phyloP scores from a whole-genome alignment of 2,329 filamentous ascomycete genomes.

The Fusarium gaditjirri region DNA sequence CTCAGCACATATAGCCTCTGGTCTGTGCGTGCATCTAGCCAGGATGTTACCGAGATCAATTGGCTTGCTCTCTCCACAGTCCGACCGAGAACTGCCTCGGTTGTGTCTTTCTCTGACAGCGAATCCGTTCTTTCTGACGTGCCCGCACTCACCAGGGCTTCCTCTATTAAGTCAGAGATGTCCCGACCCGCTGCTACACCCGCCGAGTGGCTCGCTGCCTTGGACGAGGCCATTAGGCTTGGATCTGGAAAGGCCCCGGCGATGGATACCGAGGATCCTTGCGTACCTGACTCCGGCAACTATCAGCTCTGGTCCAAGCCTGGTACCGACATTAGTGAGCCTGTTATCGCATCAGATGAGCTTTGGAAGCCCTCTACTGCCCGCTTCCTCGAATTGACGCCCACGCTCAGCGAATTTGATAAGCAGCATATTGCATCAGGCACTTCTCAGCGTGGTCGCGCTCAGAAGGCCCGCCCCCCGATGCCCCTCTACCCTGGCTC shows the following conservation, averaged over 20 bases:
- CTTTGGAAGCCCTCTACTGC: constrained; percentile 40
- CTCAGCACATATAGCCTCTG: constrained; percentile 51
- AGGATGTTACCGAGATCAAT: constrained; percentile 27
- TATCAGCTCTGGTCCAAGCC: constrained; percentile 44
- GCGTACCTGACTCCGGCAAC: constrained; percentile 15
- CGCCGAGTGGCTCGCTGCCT: constrained; percentile 53
- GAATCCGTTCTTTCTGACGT: constrained; percentile 23
- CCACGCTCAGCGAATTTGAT: constrained; percentile 33
- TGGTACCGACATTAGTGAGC: constrained; percentile 6
- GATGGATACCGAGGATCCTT: constrained; percentile 17
- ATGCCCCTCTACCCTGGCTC: constrained; percentile 36
- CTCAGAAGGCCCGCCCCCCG: constrained; percentile 34
- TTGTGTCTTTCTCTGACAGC: constrained; percentile 30
- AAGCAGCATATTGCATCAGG: constrained; percentile 32
- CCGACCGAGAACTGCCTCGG: constrained; percentile 33
- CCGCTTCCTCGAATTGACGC: constrained; percentile 36
- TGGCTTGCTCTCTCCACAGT: constrained; percentile 41
- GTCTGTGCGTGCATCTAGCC: constrained; percentile 41
- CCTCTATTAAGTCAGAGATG: constrained; percentile 37
- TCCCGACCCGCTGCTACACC: constrained; percentile 39
- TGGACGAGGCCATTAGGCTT: constrained; percentile 43
- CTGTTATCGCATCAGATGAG: constrained; percentile 18
- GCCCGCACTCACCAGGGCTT: constrained; percentile 33
- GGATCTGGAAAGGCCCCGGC: constrained; percentile 25
- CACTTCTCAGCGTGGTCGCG: constrained; percentile 38